Conservation (phyloP, 805 yeast species). For the Candida maris region DNA sequence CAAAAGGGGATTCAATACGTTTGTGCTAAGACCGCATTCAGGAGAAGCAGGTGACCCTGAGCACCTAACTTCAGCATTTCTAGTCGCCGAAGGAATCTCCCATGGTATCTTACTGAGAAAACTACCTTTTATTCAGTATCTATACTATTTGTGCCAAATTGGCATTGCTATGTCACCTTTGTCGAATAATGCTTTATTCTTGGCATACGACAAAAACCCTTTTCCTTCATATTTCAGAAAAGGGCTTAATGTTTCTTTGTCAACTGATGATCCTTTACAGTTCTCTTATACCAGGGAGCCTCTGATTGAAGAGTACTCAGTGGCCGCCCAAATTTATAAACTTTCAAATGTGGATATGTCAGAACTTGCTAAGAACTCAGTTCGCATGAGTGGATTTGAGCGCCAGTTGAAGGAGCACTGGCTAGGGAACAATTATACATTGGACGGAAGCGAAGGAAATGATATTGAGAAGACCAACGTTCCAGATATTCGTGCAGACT, state of each 20-base stretch:
- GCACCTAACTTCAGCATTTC: slow-evolving; percentile 84
- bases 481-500: slow-evolving; percentile 81
- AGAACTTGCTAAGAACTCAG: slow-evolving; percentile 91
- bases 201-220: slow-evolving; percentile 96
- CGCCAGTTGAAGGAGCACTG: slow-evolving; percentile 81
- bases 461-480: slow-evolving; percentile 93
- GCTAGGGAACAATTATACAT: slow-evolving; percentile 67
- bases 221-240: slow-evolving; percentile 86
- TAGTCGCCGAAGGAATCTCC: slow-evolving; percentile 87
- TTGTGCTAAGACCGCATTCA: slow-evolving; percentile 95
- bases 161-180: slow-evolving; percentile 98
- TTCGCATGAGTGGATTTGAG: slow-evolving; percentile 92
- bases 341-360: slow-evolving; percentile 95
- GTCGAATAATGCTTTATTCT: slow-evolving; percentile 91
- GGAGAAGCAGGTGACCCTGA: slow-evolving; percentile 99
- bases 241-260: slow-evolving; percentile 90
- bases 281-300: slow-evolving; percentile 97
- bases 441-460: slow-evolving; percentile 71
- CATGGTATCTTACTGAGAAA: slow-evolving; percentile 94
- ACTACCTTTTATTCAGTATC: slow-evolving; percentile 90
- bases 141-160: slow-evolving; percentile 89
- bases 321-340: slow-evolving; percentile 96
- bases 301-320: slow-evolving; percentile 93
- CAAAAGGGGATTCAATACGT: slow-evolving; percentile 73
- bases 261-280: slow-evolving; percentile 97